These are phyloP conservation scores for Mycena leptocephala DNA, from an alignment of 768 basidiomycete genomes.

Conservation along the genomic window DNA sequence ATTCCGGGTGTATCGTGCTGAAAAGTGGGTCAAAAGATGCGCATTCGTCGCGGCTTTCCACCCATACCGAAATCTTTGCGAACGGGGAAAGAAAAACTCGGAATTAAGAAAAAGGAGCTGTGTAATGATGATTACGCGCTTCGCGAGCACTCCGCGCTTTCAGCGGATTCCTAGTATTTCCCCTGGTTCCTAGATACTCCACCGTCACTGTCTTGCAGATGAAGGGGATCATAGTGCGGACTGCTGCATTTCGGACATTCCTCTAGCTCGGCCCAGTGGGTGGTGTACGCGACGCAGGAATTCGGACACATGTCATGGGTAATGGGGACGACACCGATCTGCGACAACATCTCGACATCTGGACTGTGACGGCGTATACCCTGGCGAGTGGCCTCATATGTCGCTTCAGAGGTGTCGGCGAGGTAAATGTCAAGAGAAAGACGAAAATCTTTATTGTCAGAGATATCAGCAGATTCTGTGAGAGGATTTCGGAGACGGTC, in stretches of 20 bases:
- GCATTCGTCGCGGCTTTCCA: too few species aligned
- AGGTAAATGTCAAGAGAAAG: constrained; percentile 37
- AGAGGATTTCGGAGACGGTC: not conserved
- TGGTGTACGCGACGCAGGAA: not conserved
- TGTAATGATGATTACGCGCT: too few species aligned
- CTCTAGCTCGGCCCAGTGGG: not conserved
- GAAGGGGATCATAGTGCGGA: not conserved
- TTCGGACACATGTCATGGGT: not conserved
- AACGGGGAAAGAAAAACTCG: too few species aligned
- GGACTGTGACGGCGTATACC: not conserved
- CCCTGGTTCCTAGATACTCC: too few species aligned
- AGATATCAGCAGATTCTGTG: not conserved
- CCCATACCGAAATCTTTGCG: too few species aligned
- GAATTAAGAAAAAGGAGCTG: too few species aligned
- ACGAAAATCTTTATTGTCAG: not conserved
- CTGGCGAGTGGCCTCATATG: not conserved
- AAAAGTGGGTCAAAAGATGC: too few species aligned
- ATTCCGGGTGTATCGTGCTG: too few species aligned
- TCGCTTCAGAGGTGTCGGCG: not conserved
- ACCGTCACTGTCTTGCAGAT: not conserved
- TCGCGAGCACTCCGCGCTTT: too few species aligned
- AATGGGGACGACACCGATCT: not conserved
- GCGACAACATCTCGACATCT: not conserved
- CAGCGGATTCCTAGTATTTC: too few species aligned
- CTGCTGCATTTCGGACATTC: not conserved